Conservation (phyloP, 106 monocot genomes). For the Dioscorea dumetorum region DNA sequence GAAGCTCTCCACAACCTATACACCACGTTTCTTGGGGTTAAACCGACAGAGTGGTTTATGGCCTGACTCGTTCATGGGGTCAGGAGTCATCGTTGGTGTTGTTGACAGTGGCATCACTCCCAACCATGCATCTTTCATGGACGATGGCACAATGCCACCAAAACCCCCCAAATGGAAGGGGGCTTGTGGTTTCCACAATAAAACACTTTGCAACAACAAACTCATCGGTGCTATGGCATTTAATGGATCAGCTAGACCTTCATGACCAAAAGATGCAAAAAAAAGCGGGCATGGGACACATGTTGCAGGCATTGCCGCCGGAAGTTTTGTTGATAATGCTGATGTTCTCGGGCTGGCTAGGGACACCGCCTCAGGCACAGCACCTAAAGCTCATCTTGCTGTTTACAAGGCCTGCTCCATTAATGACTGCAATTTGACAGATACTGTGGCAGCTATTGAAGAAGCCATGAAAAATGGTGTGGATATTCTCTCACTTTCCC, state of each 20-base stretch:
- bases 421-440: too few relatives aligned
- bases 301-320: slow-evolving; percentile 28
- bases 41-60: not conserved
- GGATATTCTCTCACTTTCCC: too few relatives aligned
- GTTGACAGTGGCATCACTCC: slow-evolving; percentile 3
- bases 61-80: not conserved
- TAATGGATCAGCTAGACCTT: too few relatives aligned
- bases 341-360: slow-evolving; percentile 9
- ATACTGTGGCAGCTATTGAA: too few relatives aligned
- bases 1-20: not conserved
- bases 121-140: not conserved
- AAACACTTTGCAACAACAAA: slow-evolving; percentile 42
- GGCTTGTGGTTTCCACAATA: not conserved
- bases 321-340: slow-evolving; percentile 20
- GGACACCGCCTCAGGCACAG: slow-evolving; percentile 8
- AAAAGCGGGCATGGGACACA: slow-evolving; percentile 6
- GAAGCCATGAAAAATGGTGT: too few relatives aligned
- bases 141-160: not conserved
- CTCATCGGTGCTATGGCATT: slow-evolving; percentile 10
- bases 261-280: too few relatives aligned
- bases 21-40: not conserved
- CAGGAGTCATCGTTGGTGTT: not conserved
- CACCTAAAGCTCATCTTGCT: slow-evolving; percentile 7
- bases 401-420: not conserved
- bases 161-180: not conserved